Base-by-base conservation (phyloP, 139 green algal species). In the Spirogloea muscicola region DNA sequence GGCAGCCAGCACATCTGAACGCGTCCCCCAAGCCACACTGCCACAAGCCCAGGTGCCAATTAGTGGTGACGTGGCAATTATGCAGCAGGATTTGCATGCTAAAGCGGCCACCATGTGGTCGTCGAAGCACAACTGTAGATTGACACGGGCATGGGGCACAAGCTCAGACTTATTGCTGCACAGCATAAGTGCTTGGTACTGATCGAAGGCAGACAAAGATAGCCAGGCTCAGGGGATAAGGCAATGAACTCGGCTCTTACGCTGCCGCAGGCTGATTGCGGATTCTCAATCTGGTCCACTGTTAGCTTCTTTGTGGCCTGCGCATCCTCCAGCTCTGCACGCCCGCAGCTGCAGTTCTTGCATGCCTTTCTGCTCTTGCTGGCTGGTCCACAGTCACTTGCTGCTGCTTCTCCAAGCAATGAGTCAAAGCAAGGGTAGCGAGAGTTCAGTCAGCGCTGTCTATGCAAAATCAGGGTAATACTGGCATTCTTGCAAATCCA, bases 281-380 rank as follows among this genome's bases (percentile, higher is more conserved):
- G 93, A 77, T 96, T 97, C 1, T 96, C 88, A 59, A 97, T 68
- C 90, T 97, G 83, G 67, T 91, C 72, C 0, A 49, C 31, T 16
- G 77, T 85, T 6, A 68, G 44, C 44, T 83, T 43, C 36, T 69
- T 51, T 61, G 84, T 84, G 25, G 65, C 74, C 29, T 78, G 77
- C 7, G 63, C 71, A 1, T 84, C 91, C 76, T 95, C 90, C 7
- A 70, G 83, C 77, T 98, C 93, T 1, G 90, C 91, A 0, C 92
- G 81, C 2, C 94, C 94, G 77, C 94, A 98, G 1, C 83, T 92
- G 88, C 94, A 98, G 80, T 98, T 95, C 55, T 91, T 90, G 86
- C 94, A 98, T 1, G 94, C 93, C 84, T 98, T 98, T 44, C 42
- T 66, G 2, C 18, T 27, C 16, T 18, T 13, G 34, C 41, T 55